Evolutionary conservation across 1,284 basidiomycete species (phyloP).

Genomic region (Cryptococcus amylolentus): DNA sequence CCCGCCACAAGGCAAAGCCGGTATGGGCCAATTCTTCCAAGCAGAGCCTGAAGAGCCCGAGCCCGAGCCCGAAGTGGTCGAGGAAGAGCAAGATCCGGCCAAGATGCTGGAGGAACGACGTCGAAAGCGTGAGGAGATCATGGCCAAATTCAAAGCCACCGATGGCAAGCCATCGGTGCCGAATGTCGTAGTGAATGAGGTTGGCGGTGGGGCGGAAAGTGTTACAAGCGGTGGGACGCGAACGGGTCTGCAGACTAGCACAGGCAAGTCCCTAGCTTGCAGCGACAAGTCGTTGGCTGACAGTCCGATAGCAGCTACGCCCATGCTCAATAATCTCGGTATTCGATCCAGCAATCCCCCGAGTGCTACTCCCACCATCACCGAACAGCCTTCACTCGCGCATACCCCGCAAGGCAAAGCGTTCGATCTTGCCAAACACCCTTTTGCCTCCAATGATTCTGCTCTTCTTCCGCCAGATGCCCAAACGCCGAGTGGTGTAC

Average conservation of each 20-base stretch:
- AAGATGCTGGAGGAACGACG: slow-evolving; percentile 72
- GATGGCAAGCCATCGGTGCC: slow-evolving; percentile 17
- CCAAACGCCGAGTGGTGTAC: slow-evolving; percentile 38
- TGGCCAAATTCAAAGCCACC: slow-evolving; percentile 67
- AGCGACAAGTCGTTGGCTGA: not conserved
- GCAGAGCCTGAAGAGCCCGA: slow-evolving; percentile 8
- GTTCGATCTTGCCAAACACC: slow-evolving; percentile 39
- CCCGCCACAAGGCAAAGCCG: too few species aligned
- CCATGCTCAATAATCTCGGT: slow-evolving; percentile 31
- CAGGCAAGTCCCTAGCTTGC: slow-evolving; percentile 21
- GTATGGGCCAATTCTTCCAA: slow-evolving; percentile 6
- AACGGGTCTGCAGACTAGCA: slow-evolving; percentile 28
- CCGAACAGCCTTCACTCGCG: slow-evolving; percentile 30
- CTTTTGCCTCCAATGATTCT: slow-evolving; percentile 13
- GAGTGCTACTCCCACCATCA: slow-evolving; percentile 21
- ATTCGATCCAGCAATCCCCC: slow-evolving; percentile 15
- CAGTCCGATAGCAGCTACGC: slow-evolving; percentile 29
- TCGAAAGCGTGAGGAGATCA: slow-evolving; percentile 74
- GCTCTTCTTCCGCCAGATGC: slow-evolving; percentile 15
- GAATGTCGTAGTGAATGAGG: not conserved
- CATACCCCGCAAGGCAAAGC: slow-evolving; percentile 39
- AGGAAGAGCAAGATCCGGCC: slow-evolving; percentile 62
- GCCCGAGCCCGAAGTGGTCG: slow-evolving; percentile 34
- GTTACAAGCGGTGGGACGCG: slow-evolving; percentile 33
- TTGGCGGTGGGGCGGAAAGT: slow-evolving; percentile 36